Percentiles rank a stretch among this genome's conserved stretches.
Conservation (phyloP, 2,329 filamentous ascomycete species). For the Diaporthe sp. region DNA sequence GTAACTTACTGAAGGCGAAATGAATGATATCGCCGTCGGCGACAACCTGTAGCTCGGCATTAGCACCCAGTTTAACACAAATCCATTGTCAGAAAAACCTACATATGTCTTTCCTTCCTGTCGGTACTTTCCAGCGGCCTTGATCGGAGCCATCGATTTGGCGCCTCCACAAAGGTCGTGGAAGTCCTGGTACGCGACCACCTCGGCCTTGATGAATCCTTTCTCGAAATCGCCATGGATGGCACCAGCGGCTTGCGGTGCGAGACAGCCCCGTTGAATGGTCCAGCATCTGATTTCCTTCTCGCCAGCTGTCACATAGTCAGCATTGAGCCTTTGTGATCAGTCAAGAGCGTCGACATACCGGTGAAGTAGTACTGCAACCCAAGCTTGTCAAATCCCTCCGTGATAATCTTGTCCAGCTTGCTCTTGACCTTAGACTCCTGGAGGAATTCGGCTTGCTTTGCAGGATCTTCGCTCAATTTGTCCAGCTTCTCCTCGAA, state of each 20-base stretch:
- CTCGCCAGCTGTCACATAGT: constrained; percentile 53
- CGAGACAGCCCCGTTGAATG: constrained; percentile 54
- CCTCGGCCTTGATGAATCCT: constrained; percentile 62
- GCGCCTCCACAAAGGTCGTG: constrained; percentile 58
- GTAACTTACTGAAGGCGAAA: constrained; percentile 59
- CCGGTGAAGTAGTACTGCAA: constrained; percentile 62
- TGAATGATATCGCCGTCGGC: constrained; percentile 56
- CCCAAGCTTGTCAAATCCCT: constrained; percentile 60
- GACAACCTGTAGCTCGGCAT: constrained; percentile 50
- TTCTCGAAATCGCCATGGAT: constrained; percentile 60
- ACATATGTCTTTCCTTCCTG: constrained; percentile 62
- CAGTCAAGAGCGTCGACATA: constrained; percentile 35
- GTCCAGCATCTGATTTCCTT: constrained; percentile 63
- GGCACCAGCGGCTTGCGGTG: constrained; percentile 58
- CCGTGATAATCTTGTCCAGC: constrained; percentile 59
- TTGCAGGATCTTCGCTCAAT: constrained; percentile 54
- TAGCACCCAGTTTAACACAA: constrained; percentile 36
- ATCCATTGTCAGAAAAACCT: constrained; percentile 27
- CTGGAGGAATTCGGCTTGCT: constrained; percentile 53
- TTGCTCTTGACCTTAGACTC: constrained; percentile 59
- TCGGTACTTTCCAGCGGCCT: constrained; percentile 60
- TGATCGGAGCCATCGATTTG: constrained; percentile 61
- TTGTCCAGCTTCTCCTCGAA: constrained; percentile 60
- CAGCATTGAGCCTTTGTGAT: constrained; percentile 1
- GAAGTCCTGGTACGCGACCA: constrained; percentile 61